These are phyloP conservation scores for Sphaerostilbella broomeana DNA, from an alignment of 2,329 filamentous ascomycete genomes.

Conservation along the genomic window DNA sequence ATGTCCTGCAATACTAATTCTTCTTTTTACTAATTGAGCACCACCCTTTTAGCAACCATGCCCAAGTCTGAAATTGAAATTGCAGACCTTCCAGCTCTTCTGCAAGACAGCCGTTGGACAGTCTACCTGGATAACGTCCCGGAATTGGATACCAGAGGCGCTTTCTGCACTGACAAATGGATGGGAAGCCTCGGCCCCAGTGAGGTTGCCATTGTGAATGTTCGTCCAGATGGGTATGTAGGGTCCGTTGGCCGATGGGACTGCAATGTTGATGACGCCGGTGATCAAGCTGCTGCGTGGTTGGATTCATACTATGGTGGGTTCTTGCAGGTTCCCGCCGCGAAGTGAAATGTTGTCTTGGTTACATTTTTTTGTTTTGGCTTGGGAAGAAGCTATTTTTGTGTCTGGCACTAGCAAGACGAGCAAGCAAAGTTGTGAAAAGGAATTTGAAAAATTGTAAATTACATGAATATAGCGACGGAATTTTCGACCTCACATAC, in stretches of 20 bases:
- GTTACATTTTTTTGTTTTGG: not conserved
- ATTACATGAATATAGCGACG: constrained; percentile 1
- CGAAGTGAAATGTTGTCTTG: not conserved
- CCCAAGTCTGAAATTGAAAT: constrained; percentile 59
- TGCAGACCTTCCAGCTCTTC: constrained; percentile 52
- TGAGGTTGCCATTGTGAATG: constrained; percentile 59
- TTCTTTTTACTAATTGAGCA: not conserved
- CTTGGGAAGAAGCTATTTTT: not conserved
- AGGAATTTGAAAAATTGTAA: constrained; percentile 2
- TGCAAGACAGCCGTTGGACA: constrained; percentile 63
- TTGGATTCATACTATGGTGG: constrained; percentile 48
- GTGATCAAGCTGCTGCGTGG: constrained; percentile 47
- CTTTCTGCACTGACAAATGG: constrained; percentile 62
- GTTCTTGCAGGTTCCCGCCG: constrained; percentile 44
- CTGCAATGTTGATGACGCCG: constrained; percentile 43
- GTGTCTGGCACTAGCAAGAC: constrained; percentile 6
- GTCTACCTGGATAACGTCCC: constrained; percentile 63
- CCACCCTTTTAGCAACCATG: constrained; percentile 43
- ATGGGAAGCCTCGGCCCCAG: constrained; percentile 49
- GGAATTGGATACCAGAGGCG: constrained; percentile 46
- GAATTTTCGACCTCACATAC: constrained; percentile 1
- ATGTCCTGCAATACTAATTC: not conserved
- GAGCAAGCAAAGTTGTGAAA: not conserved
- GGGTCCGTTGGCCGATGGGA: constrained; percentile 55
- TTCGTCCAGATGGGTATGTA: constrained; percentile 69